Conservation (phyloP, 2,329 filamentous ascomycete genomes). For the Fusarium caatingaense region DNA sequence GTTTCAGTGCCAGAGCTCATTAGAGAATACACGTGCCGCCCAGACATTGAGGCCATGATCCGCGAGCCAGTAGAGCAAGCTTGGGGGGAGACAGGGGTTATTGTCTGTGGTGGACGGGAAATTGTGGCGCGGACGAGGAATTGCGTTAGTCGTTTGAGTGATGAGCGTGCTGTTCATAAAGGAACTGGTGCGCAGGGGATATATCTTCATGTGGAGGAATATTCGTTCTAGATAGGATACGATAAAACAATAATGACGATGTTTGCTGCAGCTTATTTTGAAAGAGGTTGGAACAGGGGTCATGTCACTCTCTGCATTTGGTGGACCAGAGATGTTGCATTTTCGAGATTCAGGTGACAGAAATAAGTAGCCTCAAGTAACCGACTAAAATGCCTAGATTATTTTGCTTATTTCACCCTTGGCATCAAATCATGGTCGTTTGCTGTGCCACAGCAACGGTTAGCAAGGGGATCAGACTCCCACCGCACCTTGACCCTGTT, state of each 20-base stretch:
- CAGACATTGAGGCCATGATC: conserved; percentile 64
- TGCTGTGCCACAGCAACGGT: conserved; percentile 2
- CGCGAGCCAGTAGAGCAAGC: conserved; percentile 66
- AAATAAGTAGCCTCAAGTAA: not conserved
- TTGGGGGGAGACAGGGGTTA: conserved; percentile 70
- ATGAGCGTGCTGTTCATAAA: conserved; percentile 72
- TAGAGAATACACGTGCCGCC: conserved; percentile 59
- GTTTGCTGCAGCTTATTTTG: not conserved
- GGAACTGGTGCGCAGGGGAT: conserved; percentile 73
- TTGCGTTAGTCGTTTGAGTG: conserved; percentile 65
- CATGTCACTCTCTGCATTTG: not conserved
- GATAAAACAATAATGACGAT: not conserved
- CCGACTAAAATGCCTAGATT: not conserved
- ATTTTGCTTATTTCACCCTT: not conserved
- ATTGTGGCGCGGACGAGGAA: conserved; percentile 66
- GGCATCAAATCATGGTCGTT: not conserved
- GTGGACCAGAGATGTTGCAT: not conserved
- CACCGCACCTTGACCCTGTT: not conserved
- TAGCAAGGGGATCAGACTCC: not conserved
- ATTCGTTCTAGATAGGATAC: conserved; percentile 57
- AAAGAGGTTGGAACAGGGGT: not conserved
- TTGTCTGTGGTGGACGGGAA: conserved; percentile 69
- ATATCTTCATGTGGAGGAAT: conserved; percentile 70
- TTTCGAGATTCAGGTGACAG: not conserved
- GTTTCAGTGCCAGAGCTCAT: conserved; percentile 48